A percentile compares a stretch with the other conserved stretches of the same genome.
Evolutionary conservation across 768 basidiomycete genomes (phyloP).

Genomic region (Pleurotus tuber-regium): DNA sequence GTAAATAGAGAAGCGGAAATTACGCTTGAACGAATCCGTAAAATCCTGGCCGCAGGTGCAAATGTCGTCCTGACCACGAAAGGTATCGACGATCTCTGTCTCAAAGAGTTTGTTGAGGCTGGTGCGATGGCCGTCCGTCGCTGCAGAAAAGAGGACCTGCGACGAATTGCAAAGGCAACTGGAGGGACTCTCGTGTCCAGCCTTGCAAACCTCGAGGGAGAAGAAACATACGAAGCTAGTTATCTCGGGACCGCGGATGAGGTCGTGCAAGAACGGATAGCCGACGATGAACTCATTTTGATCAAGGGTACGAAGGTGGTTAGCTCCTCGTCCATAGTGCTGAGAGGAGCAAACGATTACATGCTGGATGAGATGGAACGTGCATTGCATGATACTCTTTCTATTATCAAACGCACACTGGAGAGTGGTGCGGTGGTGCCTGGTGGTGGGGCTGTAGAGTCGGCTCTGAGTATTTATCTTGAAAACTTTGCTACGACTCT

Average conservation of each 20-base stretch:
- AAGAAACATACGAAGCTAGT: constrained; percentile 93
- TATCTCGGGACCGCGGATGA: constrained; percentile 93
- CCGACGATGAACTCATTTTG: constrained; percentile 97
- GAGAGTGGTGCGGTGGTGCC: constrained; percentile 96
- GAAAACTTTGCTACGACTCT: constrained; percentile 99
- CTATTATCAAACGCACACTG: constrained; percentile 93
- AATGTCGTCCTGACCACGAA: constrained; percentile 98
- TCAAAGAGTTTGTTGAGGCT: constrained; percentile 98
- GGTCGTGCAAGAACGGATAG: constrained; percentile 94
- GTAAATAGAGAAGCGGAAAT: constrained; percentile 85
- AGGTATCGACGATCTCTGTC: constrained; percentile 95
- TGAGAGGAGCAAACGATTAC: constrained; percentile 97
- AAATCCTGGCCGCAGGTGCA: constrained; percentile 93
- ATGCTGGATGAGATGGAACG: constrained; percentile 99
- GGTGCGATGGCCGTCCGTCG: constrained; percentile 98
- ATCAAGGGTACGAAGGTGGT: constrained; percentile 98
- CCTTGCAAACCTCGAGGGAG: constrained; percentile 94
- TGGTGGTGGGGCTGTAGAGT: constrained; percentile 96
- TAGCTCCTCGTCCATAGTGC: constrained; percentile 86
- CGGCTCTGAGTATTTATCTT: constrained; percentile 93
- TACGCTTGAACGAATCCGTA: constrained; percentile 91
- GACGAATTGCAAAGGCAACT: constrained; percentile 95
- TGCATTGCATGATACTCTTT: constrained; percentile 90
- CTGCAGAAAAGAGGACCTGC: constrained; percentile 96
- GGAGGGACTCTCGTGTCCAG: constrained; percentile 92